Percentiles rank a stretch among this genome's conserved stretches.
Conservation (phyloP, 2,329 filamentous ascomycete genomes). For the Cadophora sp. region DNA sequence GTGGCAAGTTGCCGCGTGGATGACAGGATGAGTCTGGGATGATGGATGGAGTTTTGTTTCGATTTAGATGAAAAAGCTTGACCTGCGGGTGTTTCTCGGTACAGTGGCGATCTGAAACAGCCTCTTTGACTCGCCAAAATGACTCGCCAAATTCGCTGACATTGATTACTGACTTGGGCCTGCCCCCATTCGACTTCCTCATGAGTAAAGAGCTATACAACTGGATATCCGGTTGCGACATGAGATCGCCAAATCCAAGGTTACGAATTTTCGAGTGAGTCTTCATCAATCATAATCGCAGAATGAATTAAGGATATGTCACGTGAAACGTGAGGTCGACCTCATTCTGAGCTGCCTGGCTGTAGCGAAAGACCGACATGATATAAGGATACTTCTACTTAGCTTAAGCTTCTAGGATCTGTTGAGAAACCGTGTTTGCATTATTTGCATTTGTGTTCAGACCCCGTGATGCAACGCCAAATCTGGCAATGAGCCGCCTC, state of each 20-base stretch:
- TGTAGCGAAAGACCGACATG: too few relatives aligned
- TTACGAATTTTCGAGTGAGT: too few relatives aligned
- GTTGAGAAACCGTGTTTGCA: neutral
- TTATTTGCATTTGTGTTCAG: neutral
- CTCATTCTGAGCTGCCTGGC: too few relatives aligned
- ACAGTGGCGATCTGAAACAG: neutral
- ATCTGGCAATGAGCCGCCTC: neutral
- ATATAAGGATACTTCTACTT: too few relatives aligned
- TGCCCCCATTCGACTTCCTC: too few relatives aligned
- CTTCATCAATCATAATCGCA: too few relatives aligned
- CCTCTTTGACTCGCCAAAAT: neutral
- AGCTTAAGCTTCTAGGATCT: neutral
- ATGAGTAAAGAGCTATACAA: too few relatives aligned
- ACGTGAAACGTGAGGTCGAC: too few relatives aligned
- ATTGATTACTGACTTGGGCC: neutral
- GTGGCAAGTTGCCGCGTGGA: neutral
- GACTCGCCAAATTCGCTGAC: neutral
- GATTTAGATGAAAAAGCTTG: slow-evolving; percentile 10
- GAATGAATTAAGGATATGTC: too few relatives aligned
- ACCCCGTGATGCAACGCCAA: too few relatives aligned
- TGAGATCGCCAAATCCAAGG: neutral
- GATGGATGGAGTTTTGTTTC: slow-evolving; percentile 14
- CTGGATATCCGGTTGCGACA: neutral
- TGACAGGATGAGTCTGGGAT: slow-evolving; percentile 1
- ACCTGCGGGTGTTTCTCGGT: neutral